Evolutionary conservation across 495 filamentous ascomycete species (phyloP), one percentile per base, ranked within the genome.

Genomic region (Trichoderma asperelloides): DNA sequence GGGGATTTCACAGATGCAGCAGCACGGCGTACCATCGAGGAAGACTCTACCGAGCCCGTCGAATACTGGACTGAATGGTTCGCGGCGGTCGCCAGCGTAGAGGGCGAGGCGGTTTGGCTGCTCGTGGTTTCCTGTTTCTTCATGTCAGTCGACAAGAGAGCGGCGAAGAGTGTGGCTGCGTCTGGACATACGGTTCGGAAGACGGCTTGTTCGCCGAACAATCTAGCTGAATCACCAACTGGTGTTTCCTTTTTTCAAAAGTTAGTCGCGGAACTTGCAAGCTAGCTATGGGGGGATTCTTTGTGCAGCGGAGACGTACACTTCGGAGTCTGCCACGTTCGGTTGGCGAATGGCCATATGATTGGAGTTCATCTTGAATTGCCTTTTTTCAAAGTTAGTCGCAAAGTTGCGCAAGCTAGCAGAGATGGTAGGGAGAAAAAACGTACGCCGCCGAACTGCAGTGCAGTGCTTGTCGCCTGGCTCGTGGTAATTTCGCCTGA

Each of bases 321-420:
- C 55, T 60, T 60, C 23, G 11, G 55, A 30, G 3, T 30, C 23
- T 60, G 21, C 23, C 55, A 27, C 55, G 55, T 12, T 60, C 55
- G 8, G 55, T 60, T 27, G 55, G 23, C 23, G 55, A 60, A 28
- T 18, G 25, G 23, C 27, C 23, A 25, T 30, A 30, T 28, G 55
- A 27, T 60, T 18, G 3, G 18, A 9, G 23, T 27, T 55, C 49
- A 8, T 60, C 55, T 60, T 60, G 55, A 15, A 27, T 30, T 3
- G 30, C 55, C 55, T 60, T 27, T 28, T 28, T 60, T 60, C 55
- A 60, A 60, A 60, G 55, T 60, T 60, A 60, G 55, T 60, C 55
- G 55, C 55, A 27, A 37, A 37, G 16, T 60, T 30, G 3, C 11
- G 55, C 55, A 60, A 30, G 11, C 55, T 60, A 60, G 55, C 55